Base-by-base conservation (phyloP, 1,284 basidiomycete species). In the Ceratobasidium theobromae region DNA sequence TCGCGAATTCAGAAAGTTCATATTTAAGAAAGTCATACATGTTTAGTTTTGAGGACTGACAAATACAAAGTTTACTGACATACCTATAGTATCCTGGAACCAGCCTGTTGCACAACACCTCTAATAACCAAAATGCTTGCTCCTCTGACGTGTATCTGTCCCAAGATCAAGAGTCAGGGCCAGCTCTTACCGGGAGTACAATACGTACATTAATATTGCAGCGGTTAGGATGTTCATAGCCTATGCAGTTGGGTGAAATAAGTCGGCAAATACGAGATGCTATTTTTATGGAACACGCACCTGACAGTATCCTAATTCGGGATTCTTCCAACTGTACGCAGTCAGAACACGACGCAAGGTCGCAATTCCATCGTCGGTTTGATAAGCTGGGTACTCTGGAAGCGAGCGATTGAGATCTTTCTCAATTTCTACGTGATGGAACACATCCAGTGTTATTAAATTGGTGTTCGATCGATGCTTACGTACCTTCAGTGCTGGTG, bases 81-180 rank as follows among this genome's bases (percentile, higher is more conserved):
- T 64, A 92, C 91, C 92, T 92, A 76, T 98, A 99, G 78, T 99
- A 99, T 18, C 97, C 97, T 0, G 97, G 97, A 21, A 99, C 79
- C 38, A 99, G 85, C 38, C 95, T 85, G 72, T 97, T 94, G 73
- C 97, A 99, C 3, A 99, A 82, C 1, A 98, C 93, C 74, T 97
- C 93, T 8, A 99, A 84, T 3, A 98, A 80, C 95, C 95, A 99
- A 77, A 99, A 99, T 30, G 95, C 91, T 77, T 99, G 97, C 75
- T 99, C 97, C 78, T 99, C 97, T 11, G 94, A 97, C 92, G 97
- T 95, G 76, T 98, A 99, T 72, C 93, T 95, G 70, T 18, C 66
- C 30, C 11, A 38, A 46, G 23, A 66, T 77, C 11, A 48, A 27
- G 38, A n/a, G 40, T 27, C 12, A 66, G 27, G 12, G 32, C 41